Base-by-base conservation (phyloP, 192 early-diverging fungal genomes). In the Coemansia sp. region DNA sequence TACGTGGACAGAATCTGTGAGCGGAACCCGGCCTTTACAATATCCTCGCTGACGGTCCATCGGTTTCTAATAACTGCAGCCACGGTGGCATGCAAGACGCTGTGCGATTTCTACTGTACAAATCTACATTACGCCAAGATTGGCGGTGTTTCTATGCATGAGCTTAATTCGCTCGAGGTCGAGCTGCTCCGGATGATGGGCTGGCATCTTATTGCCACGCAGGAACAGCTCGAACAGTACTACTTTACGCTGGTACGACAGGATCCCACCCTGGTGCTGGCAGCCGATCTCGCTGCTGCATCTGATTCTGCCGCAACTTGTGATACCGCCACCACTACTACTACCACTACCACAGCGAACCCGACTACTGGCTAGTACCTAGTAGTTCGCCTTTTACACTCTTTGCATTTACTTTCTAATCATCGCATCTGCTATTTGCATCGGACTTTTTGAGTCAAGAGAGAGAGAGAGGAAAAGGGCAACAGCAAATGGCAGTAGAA, bases 61-160 rank as follows among this genome's bases (percentile, higher is more conserved):
- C 90, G 95, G 55, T 98, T 98, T 76, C 85, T 98, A 8, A 97
- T 97, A 12, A 84, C 95, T 3, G 92, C 94, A 7, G 81, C 95
- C 12, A 96, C 93, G 0, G 86, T 92, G 38, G 90, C 93, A 0
- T 88, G 91, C 51, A 98, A 98, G 74, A 90, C 91, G 0, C 67
- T 98, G 61, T 96, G 92, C 63, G 96, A 98, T 72, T 92, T 90
- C 25, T 98, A 98, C 68, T 93, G 94, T 69, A 98, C 96, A 16
- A 99, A 99, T 74, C 85, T 90, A 14, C 92, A 94, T 71, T 99
- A 95, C 78, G 96, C 95, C 1, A 93, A 92, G 72, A 94, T 99
- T 14, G 98, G 98, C 17, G 98, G 98, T 22, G 87, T 99, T 39
- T 89, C 90, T 6, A 89, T 92, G 53, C 90, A 94, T 62, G 98